Conservation (phyloP, 1,139 yeast genomes). For the Saccharomyces pastorianus region DNA sequence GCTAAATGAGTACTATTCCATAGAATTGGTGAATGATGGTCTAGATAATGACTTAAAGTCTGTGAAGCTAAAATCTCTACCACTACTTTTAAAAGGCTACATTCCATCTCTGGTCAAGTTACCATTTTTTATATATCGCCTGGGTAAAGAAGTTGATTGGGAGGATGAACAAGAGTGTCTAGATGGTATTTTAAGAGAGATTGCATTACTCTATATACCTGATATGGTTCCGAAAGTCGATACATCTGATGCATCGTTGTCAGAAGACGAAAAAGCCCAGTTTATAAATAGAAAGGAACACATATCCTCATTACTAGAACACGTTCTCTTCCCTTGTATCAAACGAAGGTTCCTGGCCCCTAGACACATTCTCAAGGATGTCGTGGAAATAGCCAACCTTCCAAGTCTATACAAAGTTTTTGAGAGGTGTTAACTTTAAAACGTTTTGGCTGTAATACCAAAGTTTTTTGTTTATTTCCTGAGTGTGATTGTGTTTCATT, state of each 20-base stretch:
- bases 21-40: conserved; percentile 35
- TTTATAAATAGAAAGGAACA: conserved; percentile 16
- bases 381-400: conserved; percentile 80
- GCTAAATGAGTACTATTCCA: conserved; percentile 71
- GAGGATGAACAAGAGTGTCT: conserved; percentile 61
- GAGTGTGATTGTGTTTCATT: neutral
- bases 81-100: conserved; percentile 58
- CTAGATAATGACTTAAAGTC: conserved; percentile 19
- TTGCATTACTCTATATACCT: conserved; percentile 72
- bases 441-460: neutral
- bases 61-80: conserved; percentile 44
- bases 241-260: conserved; percentile 15
- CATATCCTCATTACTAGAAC: conserved; percentile 41
- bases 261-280: conserved; percentile 15
- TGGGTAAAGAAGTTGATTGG: conserved; percentile 57
- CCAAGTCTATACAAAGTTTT: conserved; percentile 89
- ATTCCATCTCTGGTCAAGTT: conserved; percentile 57
- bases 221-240: conserved; percentile 11
- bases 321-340: conserved; percentile 56
- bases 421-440: conserved; percentile 61
- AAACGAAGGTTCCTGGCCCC: conserved; percentile 64
- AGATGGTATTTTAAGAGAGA: conserved; percentile 52
- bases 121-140: conserved; percentile 55
- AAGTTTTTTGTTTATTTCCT: too few relatives aligned
- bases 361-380: conserved; percentile 40